A percentile compares a stretch with the other conserved stretches of the same genome.
Conservation (phyloP, 1,284 basidiomycete genomes). For the Naganishia sp. region DNA sequence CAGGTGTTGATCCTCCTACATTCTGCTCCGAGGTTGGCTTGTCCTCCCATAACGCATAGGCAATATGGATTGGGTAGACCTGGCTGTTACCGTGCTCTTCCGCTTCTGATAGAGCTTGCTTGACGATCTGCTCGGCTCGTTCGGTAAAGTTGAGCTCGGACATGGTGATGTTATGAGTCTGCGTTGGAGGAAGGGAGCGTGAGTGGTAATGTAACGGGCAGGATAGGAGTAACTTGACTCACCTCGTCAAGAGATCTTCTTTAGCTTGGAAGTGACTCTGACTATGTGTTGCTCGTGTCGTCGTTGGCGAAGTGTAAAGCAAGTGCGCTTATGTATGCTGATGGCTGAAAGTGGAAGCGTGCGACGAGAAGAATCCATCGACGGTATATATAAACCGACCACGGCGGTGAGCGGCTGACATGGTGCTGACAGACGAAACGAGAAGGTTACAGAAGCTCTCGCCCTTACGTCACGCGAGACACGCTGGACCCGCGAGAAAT, state of each 20-base stretch:
- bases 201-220: not conserved
- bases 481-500: too few species aligned
- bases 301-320: not conserved
- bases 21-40: conserved; percentile 21
- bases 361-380: conserved; percentile 18
- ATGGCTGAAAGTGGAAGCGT: not conserved
- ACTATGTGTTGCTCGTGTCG: not conserved
- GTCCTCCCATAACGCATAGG: conserved; percentile 46
- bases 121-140: conserved; percentile 57
- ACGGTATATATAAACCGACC: conserved; percentile 6
- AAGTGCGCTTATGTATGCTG: not conserved
- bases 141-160: conserved; percentile 50
- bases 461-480: too few species aligned
- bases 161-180: conserved; percentile 18
- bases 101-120: conserved; percentile 57
- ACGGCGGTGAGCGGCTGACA: not conserved
- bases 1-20: conserved; percentile 27
- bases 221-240: not conserved
- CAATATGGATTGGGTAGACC: conserved; percentile 54
- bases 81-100: conserved; percentile 46
- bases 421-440: too few species aligned
- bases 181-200: not conserved
- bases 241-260: conserved; percentile 5
- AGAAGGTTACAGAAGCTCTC: too few species aligned
- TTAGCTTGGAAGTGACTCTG: not conserved